These are phyloP conservation scores for Sporothrix euskadiensis DNA, from an alignment of 2,329 filamentous ascomycete species.

Conservation along the genomic window DNA sequence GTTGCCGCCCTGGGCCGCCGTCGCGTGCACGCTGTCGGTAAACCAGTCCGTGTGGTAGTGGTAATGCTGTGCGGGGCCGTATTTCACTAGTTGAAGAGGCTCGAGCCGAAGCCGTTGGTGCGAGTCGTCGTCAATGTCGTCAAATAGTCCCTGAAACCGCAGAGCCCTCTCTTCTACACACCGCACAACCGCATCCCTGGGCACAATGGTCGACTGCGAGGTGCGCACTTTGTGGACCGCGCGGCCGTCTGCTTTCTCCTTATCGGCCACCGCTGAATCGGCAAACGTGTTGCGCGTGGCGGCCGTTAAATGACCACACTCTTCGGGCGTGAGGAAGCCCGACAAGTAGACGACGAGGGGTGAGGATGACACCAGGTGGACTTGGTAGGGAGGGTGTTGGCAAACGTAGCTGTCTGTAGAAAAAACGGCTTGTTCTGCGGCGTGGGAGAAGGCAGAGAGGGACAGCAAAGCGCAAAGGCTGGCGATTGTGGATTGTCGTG, in stretches of 20 bases:
- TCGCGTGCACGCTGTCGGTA: slow-evolving; percentile 43
- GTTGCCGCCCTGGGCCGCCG: slow-evolving; percentile 47
- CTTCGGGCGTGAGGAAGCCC: slow-evolving; percentile 47
- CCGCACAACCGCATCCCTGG: slow-evolving; percentile 46
- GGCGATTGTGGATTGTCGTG: neutral
- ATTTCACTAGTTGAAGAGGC: slow-evolving; percentile 52
- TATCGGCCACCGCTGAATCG: slow-evolving; percentile 44
- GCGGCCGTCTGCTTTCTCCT: slow-evolving; percentile 35
- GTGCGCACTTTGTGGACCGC: slow-evolving; percentile 45
- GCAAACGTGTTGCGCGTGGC: slow-evolving; percentile 50
- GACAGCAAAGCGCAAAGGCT: neutral
- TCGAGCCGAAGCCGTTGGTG: slow-evolving; percentile 41
- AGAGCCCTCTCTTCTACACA: slow-evolving; percentile 52
- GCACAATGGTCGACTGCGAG: slow-evolving; percentile 49
- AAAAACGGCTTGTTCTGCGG: neutral
- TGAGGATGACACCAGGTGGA: slow-evolving; percentile 49
- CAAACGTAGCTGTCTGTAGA: slow-evolving; percentile 17
- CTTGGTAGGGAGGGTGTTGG: slow-evolving; percentile 41
- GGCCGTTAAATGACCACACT: slow-evolving; percentile 46
- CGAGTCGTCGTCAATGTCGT: neutral
- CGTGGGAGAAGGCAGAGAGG: neutral
- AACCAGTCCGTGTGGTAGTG: slow-evolving; percentile 57
- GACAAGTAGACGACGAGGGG: slow-evolving; percentile 53
- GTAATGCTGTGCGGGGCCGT: slow-evolving; percentile 48
- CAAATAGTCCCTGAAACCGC: slow-evolving; percentile 47